Conservation (phyloP, 345 rosid genomes). For the Rhodamnia rubescens region DNA sequence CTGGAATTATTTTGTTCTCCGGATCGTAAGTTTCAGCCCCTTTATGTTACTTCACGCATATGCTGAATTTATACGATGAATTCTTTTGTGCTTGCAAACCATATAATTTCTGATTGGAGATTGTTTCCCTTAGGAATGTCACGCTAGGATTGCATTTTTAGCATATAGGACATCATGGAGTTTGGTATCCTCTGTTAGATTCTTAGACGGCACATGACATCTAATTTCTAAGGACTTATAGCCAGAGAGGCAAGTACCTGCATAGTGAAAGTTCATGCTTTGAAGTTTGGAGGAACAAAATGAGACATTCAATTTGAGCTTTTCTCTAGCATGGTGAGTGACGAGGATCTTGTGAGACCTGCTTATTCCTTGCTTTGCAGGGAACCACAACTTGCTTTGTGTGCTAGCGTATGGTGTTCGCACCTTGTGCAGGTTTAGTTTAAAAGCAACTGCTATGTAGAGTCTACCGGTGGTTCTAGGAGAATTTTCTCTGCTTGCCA, state of each 20-base stretch:
- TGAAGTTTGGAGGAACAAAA: not conserved
- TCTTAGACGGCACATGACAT: not conserved
- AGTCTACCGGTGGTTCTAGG: not conserved
- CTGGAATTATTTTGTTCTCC: slow-evolving; percentile 76
- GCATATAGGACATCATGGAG: not conserved
- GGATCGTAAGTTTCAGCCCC: slow-evolving; percentile 59
- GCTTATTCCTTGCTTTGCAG: not conserved
- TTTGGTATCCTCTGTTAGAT: not conserved
- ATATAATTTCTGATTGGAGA: not conserved
- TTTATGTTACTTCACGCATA: not conserved
- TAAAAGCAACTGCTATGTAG: not conserved
- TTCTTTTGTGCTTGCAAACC: not conserved
- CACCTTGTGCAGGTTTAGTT: not conserved
- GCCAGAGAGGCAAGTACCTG: not conserved
- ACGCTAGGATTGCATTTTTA: not conserved
- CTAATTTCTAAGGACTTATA: not conserved
- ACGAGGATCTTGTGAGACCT: not conserved
- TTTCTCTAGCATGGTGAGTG: not conserved
- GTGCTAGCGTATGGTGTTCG: not conserved
- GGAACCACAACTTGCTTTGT: not conserved
- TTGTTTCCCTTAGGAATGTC: not conserved
- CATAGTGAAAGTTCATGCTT: not conserved
- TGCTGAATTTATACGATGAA: not conserved
- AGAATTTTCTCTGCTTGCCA: not conserved
- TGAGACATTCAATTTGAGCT: not conserved